phyloP scores from a whole-genome alignment of 495 filamentous ascomycete species.

The Daldinia grandis region DNA sequence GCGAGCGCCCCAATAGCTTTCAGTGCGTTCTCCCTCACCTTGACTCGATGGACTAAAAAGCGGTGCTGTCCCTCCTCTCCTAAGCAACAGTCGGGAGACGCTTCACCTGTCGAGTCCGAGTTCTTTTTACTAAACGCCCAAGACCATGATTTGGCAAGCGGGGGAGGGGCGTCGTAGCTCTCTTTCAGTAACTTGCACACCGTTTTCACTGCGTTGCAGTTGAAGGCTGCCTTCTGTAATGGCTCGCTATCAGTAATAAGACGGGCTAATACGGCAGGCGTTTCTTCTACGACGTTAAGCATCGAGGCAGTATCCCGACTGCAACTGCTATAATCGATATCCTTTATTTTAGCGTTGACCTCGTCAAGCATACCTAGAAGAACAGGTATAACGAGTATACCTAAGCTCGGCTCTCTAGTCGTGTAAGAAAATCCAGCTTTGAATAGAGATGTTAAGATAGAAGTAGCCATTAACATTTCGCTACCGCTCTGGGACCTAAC shows the following conservation, averaged over 20 bases:
- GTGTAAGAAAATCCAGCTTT: constrained; percentile 72
- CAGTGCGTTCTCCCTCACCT: constrained; percentile 78
- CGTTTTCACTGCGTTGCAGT: constrained; percentile 76
- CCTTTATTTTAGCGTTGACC: constrained; percentile 53
- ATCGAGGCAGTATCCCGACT: constrained; percentile 50
- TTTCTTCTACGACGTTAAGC: constrained; percentile 70
- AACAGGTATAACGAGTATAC: constrained; percentile 74
- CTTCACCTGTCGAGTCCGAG: constrained; percentile 23
- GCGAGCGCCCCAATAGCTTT: constrained; percentile 80
- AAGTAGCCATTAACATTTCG: constrained; percentile 79
- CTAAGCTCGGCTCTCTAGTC: constrained; percentile 67
- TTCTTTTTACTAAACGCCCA: constrained; percentile 52
- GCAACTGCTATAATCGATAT: constrained; percentile 35
- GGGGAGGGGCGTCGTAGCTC: constrained; percentile 58
- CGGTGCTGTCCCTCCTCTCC: constrained; percentile 70
- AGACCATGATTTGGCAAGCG: constrained; percentile 49
- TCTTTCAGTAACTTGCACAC: constrained; percentile 81
- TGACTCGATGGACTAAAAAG: constrained; percentile 74
- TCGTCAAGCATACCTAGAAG: constrained; percentile 73
- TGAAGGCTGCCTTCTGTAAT: constrained; percentile 82
- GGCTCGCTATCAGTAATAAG: constrained; percentile 78
- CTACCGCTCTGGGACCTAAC: constrained; percentile 69
- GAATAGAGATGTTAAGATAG: constrained; percentile 78
- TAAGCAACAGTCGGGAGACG: constrained; percentile 52
- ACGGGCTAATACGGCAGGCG: constrained; percentile 77